Evolutionary conservation across 306 rosid species (phyloP), one percentile per base, ranked within the genome.

Genomic region (Purshia tridentata): DNA sequence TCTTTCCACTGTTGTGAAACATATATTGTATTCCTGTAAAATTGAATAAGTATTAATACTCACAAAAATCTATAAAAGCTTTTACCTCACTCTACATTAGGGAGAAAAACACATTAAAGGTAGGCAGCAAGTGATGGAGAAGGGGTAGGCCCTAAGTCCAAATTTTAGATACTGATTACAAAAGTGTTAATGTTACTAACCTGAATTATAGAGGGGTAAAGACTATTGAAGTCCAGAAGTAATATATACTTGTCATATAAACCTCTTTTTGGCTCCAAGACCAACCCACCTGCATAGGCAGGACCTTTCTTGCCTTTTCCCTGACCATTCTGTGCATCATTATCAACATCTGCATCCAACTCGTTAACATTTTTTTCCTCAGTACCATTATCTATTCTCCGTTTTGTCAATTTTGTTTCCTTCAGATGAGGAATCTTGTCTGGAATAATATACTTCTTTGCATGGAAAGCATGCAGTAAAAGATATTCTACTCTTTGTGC

Each of bases 401-500:
- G 83, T 72, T 94, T 91, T 1, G 62, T 73, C 70, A 84, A 76
- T 73, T 88, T 91, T 52, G 86, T 82, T 81, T 82, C 95, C 73
- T 86, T 94, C 66, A 77, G 44, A 54, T 81, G 69, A 64, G 92
- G 77, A 74, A 81, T 77, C 82, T 94, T 94, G 83, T 94, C 99
- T 50, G 97, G 96, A 67, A 91, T 91, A 50, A 94, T 87, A 80
- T 86, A 91, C 82, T 94, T 94, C 84, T 77, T 85, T 70, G 92
- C 90, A 84, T 88, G 97, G 84, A 94, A 94, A 74, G 97, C 94
- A 80, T 94, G 99, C 90, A 94, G 85, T 67, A 94, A 74, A 76
- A 94, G 97, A 79, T 89, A 91, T 75, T 94, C 99, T 57, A 94
- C 99, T 79, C 97, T 88, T 81, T 94, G 99, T 11, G 99, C 99